Base-by-base conservation (phyloP, 2,329 filamentous ascomycete species). In the Aspergillus puulaauensis region DNA sequence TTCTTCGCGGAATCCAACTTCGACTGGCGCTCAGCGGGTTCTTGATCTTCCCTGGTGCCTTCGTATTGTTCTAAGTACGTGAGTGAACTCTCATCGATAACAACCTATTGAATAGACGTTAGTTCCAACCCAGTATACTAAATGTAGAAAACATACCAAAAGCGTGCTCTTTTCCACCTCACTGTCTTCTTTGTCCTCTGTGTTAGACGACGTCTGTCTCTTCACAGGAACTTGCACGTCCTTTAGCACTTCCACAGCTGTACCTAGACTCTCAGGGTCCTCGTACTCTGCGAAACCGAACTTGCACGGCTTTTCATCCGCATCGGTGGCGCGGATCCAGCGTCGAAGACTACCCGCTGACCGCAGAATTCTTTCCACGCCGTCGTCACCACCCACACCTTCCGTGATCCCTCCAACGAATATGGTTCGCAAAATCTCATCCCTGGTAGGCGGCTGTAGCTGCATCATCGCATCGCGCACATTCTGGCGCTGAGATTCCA, bases 241-340 rank as follows among this genome's bases (percentile, higher is more conserved):
- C 71, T 87, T 86, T 66, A 97, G 84, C 56, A 96, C 85, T 73
- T 96, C 91, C 55, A 93, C 86, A 44, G 93, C 95, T 45, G 88
- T 88, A 72, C 89, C 87, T 65, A 99, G 81, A 64, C 92, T 93
- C 74, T 96, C 90, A 23, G 88, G 86, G 73, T 98, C 93, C 62
- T 96, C 93, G 74, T 90, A 99, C 75, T 97, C 90, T 59, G 93
- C 95, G 76, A 99, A 98, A 14, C 93, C 95, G 79, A 98, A 98
- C 62, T 88, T 89, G 75, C 89, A 88, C 56, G 87, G 87, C 76
- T 93, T 95, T 64, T 90, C 86, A 64, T 91, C 87, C n/a, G 89
- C 86, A 72, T 90, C 86, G 17, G 84, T 86, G 35, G 87, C 88
- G 59, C 91, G 82, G 62, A 93, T 92, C 92, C 93, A 99, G 67